Evolutionary conservation across 352 stramenopile genomes (phyloP).

Genomic region (Globisporangium ultimum): DNA sequence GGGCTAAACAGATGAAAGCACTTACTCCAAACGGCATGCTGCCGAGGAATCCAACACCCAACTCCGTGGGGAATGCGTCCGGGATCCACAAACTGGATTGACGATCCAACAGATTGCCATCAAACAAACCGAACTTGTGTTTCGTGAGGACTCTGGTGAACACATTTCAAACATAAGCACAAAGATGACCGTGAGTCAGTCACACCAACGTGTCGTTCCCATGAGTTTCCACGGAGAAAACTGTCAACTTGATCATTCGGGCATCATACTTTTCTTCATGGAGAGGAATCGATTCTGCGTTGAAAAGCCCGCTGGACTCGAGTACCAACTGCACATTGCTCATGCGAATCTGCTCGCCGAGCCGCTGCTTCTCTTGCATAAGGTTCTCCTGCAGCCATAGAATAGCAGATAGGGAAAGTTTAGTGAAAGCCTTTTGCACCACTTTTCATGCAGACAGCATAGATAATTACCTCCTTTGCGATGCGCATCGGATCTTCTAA

Average conservation of each 20-base stretch:
- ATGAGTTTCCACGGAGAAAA: neutral
- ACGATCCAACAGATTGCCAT: neutral
- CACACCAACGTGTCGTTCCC: neutral
- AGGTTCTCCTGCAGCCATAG: neutral
- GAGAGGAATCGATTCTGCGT: conserved; percentile 32
- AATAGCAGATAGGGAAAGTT: neutral
- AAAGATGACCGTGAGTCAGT: neutral
- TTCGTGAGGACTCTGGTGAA: conserved; percentile 12
- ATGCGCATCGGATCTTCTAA: conserved; percentile 45
- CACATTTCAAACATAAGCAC: neutral
- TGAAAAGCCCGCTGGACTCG: conserved; percentile 27
- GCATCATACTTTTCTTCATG: conserved; percentile 28
- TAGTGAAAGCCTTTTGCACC: neutral
- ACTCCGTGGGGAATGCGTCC: neutral
- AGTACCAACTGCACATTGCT: conserved; percentile 36
- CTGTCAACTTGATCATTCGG: neutral
- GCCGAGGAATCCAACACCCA: neutral
- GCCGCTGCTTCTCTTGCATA: conserved; percentile 14
- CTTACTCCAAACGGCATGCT: conserved; percentile 6
- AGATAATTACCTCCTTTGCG: conserved; percentile 11
- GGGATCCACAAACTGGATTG: conserved; percentile 13
- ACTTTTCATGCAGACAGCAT: neutral
- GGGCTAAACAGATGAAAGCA: neutral
- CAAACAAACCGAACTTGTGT: conserved; percentile 11
- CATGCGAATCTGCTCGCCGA: conserved; percentile 64